Percentiles rank a stretch among this genome's conserved stretches.
Conservation (phyloP, 257 asterid species). For the Nicotiana knightiana region DNA sequence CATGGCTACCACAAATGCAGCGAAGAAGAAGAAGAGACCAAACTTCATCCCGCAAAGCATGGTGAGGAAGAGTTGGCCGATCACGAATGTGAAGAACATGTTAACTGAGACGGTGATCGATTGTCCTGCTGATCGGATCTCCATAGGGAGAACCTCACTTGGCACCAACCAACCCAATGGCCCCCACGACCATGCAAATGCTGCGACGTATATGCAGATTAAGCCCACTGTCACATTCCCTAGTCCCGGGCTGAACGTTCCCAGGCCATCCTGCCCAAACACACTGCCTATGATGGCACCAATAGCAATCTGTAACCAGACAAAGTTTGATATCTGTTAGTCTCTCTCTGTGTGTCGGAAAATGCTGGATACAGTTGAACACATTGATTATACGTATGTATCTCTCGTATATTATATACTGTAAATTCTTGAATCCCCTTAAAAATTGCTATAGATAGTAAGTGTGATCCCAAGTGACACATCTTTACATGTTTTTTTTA, state of each 20-base stretch:
- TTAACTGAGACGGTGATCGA: slow-evolving; percentile 60
- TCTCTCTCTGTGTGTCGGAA: too few species aligned
- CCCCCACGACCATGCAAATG: slow-evolving; percentile 91
- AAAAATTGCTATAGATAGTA: too few species aligned
- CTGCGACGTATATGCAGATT: slow-evolving; percentile 72
- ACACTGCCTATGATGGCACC: slow-evolving; percentile 46
- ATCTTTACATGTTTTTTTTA: too few species aligned
- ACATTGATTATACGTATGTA: too few species aligned
- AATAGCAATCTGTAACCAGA: slow-evolving; percentile 34
- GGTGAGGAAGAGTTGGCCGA: slow-evolving; percentile 60
- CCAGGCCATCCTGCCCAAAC: slow-evolving; percentile 58
- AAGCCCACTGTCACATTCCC: slow-evolving; percentile 54
- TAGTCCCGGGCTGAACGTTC: slow-evolving; percentile 49
- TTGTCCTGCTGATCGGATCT: slow-evolving; percentile 76
- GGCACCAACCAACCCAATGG: slow-evolving; percentile 89
- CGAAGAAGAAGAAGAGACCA: slow-evolving; percentile 71
- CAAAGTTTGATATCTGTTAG: neutral
- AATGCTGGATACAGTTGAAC: too few species aligned
- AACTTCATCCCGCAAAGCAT: slow-evolving; percentile 74
- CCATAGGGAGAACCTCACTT: slow-evolving; percentile 73
- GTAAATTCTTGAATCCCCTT: too few species aligned
- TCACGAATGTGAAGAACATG: slow-evolving; percentile 55
- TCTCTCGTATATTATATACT: too few species aligned
- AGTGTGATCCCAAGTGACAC: too few species aligned
- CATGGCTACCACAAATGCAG: slow-evolving; percentile 49